phyloP scores from a whole-genome alignment of 2,329 filamentous ascomycete genomes.

The Falciphora oryzae region DNA sequence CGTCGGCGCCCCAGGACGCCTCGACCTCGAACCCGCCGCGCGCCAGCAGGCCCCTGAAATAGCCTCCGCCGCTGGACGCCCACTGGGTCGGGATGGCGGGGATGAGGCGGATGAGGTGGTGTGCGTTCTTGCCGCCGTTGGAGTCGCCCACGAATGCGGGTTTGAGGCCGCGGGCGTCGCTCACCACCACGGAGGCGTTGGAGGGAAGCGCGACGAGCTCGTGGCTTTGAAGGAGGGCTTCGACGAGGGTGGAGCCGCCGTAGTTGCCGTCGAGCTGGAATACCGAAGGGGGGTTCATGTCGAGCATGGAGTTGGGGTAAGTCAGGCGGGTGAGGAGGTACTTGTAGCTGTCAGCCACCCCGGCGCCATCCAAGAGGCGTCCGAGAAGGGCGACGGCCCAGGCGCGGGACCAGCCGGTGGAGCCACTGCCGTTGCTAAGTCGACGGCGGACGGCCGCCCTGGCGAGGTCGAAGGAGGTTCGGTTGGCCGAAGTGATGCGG shows the following conservation, averaged over 20 bases:
- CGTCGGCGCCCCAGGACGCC: constrained; percentile 3
- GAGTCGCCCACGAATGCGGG: too few relatives aligned
- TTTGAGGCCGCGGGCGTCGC: too few relatives aligned
- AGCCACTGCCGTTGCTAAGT: constrained; percentile 22
- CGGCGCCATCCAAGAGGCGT: constrained; percentile 28
- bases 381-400: constrained; percentile 37
- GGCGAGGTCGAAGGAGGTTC: constrained; percentile 4
- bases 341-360: constrained; percentile 29
- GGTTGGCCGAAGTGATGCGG: constrained; percentile 21
- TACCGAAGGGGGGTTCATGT: constrained; percentile 31
- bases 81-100: constrained; percentile 4
- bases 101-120: constrained; percentile 6
- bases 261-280: constrained; percentile 47
- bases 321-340: constrained; percentile 12
- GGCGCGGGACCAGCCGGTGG: constrained; percentile 39
- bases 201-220: not conserved
- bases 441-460: constrained; percentile 9
- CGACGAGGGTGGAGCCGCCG: constrained; percentile 24
- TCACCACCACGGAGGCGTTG: not conserved
- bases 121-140: not conserved
- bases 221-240: constrained; percentile 5
- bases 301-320: constrained; percentile 8
- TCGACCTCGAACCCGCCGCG: constrained; percentile 8
- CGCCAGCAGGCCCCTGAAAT: constrained; percentile 1
- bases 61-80: not conserved